These are phyloP conservation scores for Geotrichum reessii DNA, from an alignment of 1,139 yeast genomes.

Conservation along the genomic window DNA sequence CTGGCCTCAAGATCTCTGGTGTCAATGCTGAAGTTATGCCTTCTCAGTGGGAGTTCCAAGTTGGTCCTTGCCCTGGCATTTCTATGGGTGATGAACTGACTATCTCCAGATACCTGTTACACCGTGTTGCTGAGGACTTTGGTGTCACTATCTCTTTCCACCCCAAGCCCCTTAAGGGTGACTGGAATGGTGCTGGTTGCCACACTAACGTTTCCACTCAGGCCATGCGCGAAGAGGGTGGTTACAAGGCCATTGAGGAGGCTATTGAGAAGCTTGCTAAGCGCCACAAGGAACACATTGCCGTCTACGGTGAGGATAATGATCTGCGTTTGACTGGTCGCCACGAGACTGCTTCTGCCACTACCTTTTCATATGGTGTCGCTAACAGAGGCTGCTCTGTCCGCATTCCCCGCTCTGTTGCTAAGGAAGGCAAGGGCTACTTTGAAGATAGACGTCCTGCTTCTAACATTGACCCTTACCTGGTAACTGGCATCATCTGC, in stretches of 20 bases:
- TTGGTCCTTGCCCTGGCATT: conserved; percentile 96
- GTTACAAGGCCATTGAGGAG: conserved; percentile 86
- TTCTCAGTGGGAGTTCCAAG: conserved; percentile 99
- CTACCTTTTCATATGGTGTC: conserved; percentile 89
- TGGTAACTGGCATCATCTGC: conserved; percentile 95
- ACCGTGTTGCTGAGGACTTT: conserved; percentile 96
- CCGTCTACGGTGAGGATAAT: conserved; percentile 91
- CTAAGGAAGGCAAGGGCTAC: conserved; percentile 96
- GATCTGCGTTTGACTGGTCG: conserved; percentile 94
- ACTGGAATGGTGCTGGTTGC: conserved; percentile 99
- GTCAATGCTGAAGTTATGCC: conserved; percentile 99
- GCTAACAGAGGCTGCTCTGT: conserved; percentile 99
- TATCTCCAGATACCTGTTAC: conserved; percentile 88
- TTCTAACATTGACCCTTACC: conserved; percentile 96
- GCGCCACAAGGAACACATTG: conserved; percentile 96
- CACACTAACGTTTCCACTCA: conserved; percentile 96
- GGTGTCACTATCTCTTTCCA: conserved; percentile 98
- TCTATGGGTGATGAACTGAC: conserved; percentile 96
- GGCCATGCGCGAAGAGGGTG: conserved; percentile 89
- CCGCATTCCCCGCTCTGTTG: conserved; percentile 97
- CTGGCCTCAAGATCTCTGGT: conserved; percentile 88
- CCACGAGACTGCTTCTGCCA: conserved; percentile 96
- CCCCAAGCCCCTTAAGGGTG: conserved; percentile 98
- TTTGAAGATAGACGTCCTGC: conserved; percentile 99
- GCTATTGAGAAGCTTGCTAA: conserved; percentile 91